Evolutionary conservation across 2,329 filamentous ascomycete species (phyloP), one percentile per base, ranked within the genome.

Genomic region (Botrytis fabae): DNA sequence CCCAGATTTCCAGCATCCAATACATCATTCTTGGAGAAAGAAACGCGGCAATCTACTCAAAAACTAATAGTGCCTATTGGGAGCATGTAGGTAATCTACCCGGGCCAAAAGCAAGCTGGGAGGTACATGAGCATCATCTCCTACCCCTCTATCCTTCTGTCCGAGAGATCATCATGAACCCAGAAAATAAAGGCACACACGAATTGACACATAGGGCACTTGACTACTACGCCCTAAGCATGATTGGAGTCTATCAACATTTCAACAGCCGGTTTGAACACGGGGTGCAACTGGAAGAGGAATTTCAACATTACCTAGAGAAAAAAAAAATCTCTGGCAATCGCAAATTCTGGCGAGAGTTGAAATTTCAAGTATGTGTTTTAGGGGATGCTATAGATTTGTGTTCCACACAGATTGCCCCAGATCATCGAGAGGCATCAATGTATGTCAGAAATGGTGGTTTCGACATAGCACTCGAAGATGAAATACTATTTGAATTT

Each of bases 361-460:
- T 35, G 5, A 8, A 18, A 32, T 60, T 60, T 60, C 18, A 60
- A 32, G 57, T 60, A 5, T 60, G 57, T 35, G 32, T 18, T 22
- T 60, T 60, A 4, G 32, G 18, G 18, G 57, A 60, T 35, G 28
- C 20, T 60, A 1, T 57, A 1, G 1, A 5, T 9, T 12, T 57
- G 6, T 1, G 20, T 57, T 4, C 3, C 25, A 14, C 2, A 2
- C 14, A 3, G 10, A 7, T 59, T 22, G n/a, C 28, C 28, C 3
- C 22, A 35, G 57, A 22, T 14, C 57, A 59, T 54, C 25, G 16
- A 16, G 12, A 54, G 0, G 48, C 25, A n/a, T 25, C 1, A 14
- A 14, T 14, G 2, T 0, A 16, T 25, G 1, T 54, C 0, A 2
- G 3, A 3, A 6, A 3, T n/a, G 25, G n/a, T 8, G 16, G 28